Conservation (phyloP, 2,329 filamentous ascomycete species). For the Aspergillus uvarum region DNA sequence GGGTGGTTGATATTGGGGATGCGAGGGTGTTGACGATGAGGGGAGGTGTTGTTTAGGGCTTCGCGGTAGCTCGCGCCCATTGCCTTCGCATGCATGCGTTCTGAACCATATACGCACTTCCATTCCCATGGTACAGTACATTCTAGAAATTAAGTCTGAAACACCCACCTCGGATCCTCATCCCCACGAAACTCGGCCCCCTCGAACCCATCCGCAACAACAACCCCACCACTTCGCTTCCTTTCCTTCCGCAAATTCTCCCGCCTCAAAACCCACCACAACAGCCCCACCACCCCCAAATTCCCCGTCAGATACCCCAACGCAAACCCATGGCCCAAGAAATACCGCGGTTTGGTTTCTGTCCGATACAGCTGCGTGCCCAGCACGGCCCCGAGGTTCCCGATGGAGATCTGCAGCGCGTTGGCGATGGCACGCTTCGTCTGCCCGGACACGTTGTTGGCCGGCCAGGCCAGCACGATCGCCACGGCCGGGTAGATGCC, state of each 20-base stretch:
- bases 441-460: conserved; percentile 69
- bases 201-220: conserved; percentile 53
- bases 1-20: neutral
- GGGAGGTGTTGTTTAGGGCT: too few relatives aligned
- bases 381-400: conserved; percentile 66
- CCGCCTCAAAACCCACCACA: conserved; percentile 56
- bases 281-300: conserved; percentile 50
- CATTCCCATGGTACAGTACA: too few relatives aligned
- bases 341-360: conserved; percentile 60
- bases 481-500: conserved; percentile 67
- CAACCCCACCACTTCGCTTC: conserved; percentile 52
- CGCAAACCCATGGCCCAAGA: conserved; percentile 66
- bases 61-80: too few relatives aligned
- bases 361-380: conserved; percentile 69
- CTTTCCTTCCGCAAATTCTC: conserved; percentile 59
- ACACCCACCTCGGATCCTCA: conserved; percentile 65
- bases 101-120: too few relatives aligned
- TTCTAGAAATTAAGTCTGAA: conserved; percentile 46
- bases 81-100: too few relatives aligned
- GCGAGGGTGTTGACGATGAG: neutral
- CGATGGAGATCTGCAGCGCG: conserved; percentile 70
- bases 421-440: conserved; percentile 68
- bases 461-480: conserved; percentile 66
- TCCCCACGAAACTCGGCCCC: conserved; percentile 47
- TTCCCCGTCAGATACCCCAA: conserved; percentile 64